Evolutionary conservation across 2,329 filamentous ascomycete species (phyloP), one percentile per base, ranked within the genome.

Genomic region (Stagonosporopsis cucurbitacearum): DNA sequence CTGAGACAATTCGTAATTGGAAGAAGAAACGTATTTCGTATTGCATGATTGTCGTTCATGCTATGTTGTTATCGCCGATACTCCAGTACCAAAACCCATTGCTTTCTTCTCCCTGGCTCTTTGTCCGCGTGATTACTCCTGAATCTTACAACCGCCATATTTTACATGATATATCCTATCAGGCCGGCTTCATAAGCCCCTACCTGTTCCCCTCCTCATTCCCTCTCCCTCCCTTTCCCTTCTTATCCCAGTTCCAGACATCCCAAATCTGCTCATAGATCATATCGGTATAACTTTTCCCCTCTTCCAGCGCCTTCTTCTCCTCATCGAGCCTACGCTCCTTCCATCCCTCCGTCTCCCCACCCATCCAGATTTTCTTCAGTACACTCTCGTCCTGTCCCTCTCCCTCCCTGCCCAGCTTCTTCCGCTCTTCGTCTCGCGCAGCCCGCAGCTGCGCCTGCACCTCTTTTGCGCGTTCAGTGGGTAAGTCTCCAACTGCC

Each of bases 251-350:
- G 67, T 75, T 79, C 76, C 75, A 78, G 49, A 80, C 78, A 41
- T 80, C 78, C 77, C 76, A 79, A 50, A 80, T 75, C 69, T 80
- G 78, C 41, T 78, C 77, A 59, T 75, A 67, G 40, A 80, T 80
- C 61, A 80, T 65, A 57, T 72, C 75, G 13, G 71, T 70, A 67
- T 78, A 80, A 2, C 69, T 72, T 64, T 75, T 78, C 7, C 74
- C 74, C 58, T 75, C 71, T 39, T 71, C 69, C 22, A 73, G 49
- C 20, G 70, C 71, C 61, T 77, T 77, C 68, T 72, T 73, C 58
- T 80, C 78, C 70, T 81, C 79, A 57, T 75, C 72, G 57, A 80
- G 58, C 50, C 79, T 62, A 60, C 74, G 67, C 56, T 76, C 73
- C 64, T 77, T 79, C 80, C 80, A 82, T 13, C 74, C 77, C 50